phyloP scores from a whole-genome alignment of 345 rosid species.

The Aquilaria sinensis region DNA sequence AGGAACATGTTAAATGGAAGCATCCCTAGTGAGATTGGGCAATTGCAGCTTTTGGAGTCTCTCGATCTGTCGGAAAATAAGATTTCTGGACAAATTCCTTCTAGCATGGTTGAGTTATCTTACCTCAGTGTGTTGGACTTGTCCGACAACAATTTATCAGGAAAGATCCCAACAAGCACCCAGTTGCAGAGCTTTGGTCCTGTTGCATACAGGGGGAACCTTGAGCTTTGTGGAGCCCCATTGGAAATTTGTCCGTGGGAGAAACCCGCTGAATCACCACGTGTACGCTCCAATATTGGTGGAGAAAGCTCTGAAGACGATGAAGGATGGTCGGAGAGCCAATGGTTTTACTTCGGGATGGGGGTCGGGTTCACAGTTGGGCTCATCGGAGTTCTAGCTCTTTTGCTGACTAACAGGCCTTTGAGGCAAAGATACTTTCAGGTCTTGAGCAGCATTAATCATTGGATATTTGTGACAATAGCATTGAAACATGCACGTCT shows the following conservation, averaged over 20 bases:
- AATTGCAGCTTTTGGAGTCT: not conserved
- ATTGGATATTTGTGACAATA: not conserved
- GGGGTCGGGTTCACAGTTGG: not conserved
- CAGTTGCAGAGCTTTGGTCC: constrained; percentile 10
- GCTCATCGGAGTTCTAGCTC: not conserved
- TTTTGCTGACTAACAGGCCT: not conserved
- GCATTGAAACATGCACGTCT: not conserved
- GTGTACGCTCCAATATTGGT: too few relatives aligned
- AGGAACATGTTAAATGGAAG: constrained; percentile 12
- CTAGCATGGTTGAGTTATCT: not conserved
- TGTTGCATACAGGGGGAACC: constrained; percentile 6
- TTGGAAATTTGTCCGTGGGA: not conserved
- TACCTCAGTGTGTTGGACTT: constrained; percentile 9
- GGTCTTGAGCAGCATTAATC: not conserved
- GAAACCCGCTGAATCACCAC: not conserved
- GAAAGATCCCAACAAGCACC: constrained; percentile 14
- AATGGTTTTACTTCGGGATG: not conserved
- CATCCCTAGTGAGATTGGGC: constrained; percentile 8
- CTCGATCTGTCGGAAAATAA: constrained; percentile 17
- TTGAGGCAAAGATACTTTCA: not conserved
- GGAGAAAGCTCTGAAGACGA: not conserved
- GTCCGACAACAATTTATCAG: constrained; percentile 17
- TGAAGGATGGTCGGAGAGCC: constrained; percentile 2
- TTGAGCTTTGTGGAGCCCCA: constrained; percentile 12
- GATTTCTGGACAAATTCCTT: constrained; percentile 11